Base-by-base conservation (phyloP, 768 basidiomycete genomes). In the Lentinula edodes region DNA sequence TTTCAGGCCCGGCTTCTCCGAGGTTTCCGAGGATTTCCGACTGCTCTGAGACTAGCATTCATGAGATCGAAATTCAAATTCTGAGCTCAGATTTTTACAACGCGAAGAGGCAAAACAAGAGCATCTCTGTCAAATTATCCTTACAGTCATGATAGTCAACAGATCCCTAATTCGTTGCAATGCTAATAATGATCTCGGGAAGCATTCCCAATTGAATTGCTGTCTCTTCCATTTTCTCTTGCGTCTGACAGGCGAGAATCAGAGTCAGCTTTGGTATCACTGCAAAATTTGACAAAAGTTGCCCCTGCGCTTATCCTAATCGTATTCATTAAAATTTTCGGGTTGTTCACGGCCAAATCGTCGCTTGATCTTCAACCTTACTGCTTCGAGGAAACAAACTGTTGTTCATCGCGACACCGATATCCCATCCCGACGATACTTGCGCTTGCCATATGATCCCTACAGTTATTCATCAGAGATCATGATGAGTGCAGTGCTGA, bases 181-280 rank as follows among this genome's bases (percentile, higher is more conserved):
- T 82, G 55, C 69, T 84, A 18, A 28, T 3, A 28, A 84, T 84
- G 83, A 82, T 83, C 57, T 81, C 82, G 46, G 82, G 83, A 66
- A 82, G 83, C 28, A 81, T 28, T 84, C 38, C 80, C 79, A 68
- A 83, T 83, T 68, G 83, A 82, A 10, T 80, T 83, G 77, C 66
- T 83, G 15, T 82, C 82, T 15, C 72, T 84, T 6, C 82, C 83
- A 0, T 80, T 77, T 51, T 74, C 81, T 12, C 74, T 83, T 61
- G 83, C 82, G 6, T 78, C 76, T 2, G n/a, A 80, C 83, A 56
- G 82, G 81, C 81, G n/a, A 39, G 18, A 52, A 18, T 41, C 16
- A 42, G 12, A 8, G 10, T 16, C 28, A 28, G 28, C 28, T 28
- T 28, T 28, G 12, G n/a, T 20, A 39, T 23, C 41, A 28, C n/a